A percentile compares a stretch with the other conserved stretches of the same genome.
phyloP scores from a whole-genome alignment of 2,329 filamentous ascomycete genomes.

The Aulographum hederae region DNA sequence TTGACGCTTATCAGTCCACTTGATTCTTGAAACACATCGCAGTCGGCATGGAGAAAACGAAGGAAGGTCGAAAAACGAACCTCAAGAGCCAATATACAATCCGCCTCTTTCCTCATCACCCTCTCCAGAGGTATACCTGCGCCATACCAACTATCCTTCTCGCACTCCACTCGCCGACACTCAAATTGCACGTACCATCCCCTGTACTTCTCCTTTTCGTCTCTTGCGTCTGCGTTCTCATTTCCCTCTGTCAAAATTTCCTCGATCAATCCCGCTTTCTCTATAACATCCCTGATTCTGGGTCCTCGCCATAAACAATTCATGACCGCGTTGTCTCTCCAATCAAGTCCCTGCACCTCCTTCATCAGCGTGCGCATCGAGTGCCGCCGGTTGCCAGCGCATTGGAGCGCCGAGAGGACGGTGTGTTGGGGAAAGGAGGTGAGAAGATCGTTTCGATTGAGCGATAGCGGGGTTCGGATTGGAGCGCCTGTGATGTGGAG shows the following conservation, averaged over 20 bases:
- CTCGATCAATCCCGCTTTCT: slow-evolving; percentile 21
- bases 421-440: too few relatives aligned
- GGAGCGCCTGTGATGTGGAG: too few relatives aligned
- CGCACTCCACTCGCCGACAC: slow-evolving; percentile 30
- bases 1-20: not conserved
- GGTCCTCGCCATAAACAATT: slow-evolving; percentile 40
- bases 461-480: too few relatives aligned
- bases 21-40: slow-evolving; percentile 2
- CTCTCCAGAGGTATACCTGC: slow-evolving; percentile 31
- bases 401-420: slow-evolving; percentile 39
- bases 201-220: slow-evolving; percentile 4
- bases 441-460: too few relatives aligned
- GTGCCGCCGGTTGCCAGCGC: slow-evolving; percentile 41
- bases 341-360: slow-evolving; percentile 41
- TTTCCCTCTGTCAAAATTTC: slow-evolving; percentile 11
- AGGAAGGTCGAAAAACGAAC: slow-evolving; percentile 13
- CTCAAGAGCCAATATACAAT: slow-evolving; percentile 30
- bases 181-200: slow-evolving; percentile 36
- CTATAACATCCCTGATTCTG: slow-evolving; percentile 32
- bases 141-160: slow-evolving; percentile 42
- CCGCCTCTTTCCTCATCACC: slow-evolving; percentile 23
- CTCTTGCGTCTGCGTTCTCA: too few relatives aligned
- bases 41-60: too few relatives aligned
- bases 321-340: slow-evolving; percentile 42
- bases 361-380: slow-evolving; percentile 41